phyloP scores from a whole-genome alignment of 2,329 filamentous ascomycete genomes.

The Diaporthe vaccinii region DNA sequence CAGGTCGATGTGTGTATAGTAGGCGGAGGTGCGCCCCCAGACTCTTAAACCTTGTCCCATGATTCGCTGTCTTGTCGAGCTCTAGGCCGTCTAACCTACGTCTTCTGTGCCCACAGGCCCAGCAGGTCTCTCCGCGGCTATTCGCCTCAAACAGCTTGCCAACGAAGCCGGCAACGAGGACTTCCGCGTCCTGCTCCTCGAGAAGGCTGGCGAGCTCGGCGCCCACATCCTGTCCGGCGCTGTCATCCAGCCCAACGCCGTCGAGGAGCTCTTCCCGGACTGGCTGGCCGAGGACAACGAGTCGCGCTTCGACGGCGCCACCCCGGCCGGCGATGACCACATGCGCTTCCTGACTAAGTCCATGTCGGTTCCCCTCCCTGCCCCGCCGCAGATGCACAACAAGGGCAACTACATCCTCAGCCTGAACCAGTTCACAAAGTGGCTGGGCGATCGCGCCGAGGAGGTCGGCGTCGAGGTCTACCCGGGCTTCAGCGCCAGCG shows the following conservation, averaged over 20 bases:
- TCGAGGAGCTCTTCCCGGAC: conserved; percentile 92
- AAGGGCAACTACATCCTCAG: conserved; percentile 98
- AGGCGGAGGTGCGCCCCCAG: conserved; percentile 74
- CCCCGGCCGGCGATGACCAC: conserved; percentile 84
- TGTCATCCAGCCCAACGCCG: conserved; percentile 88
- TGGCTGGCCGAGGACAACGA: conserved; percentile 93
- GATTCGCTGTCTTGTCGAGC: background rate
- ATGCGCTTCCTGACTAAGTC: conserved; percentile 96
- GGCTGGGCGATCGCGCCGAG: conserved; percentile 96
- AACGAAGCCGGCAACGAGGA: conserved; percentile 96
- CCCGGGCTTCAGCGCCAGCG: conserved; percentile 93
- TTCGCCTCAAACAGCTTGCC: conserved; percentile 94
- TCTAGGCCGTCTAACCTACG: conserved; percentile 6
- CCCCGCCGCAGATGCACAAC: conserved; percentile 98
- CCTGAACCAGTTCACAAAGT: conserved; percentile 94
- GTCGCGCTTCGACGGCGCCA: conserved; percentile 87
- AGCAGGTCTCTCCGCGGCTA: conserved; percentile 91
- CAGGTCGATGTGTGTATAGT: conserved; percentile 97
- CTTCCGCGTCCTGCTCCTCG: conserved; percentile 90
- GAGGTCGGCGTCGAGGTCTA: conserved; percentile 97
- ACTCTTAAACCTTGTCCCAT: background rate
- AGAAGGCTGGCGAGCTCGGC: conserved; percentile 95
- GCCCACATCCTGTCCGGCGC: conserved; percentile 97
- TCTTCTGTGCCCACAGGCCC: conserved; percentile 69
- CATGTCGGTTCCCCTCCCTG: conserved; percentile 82